Evolutionary conservation across 2,329 filamentous ascomycete genomes (phyloP).

Genomic region (Colletotrichum abscissum): DNA sequence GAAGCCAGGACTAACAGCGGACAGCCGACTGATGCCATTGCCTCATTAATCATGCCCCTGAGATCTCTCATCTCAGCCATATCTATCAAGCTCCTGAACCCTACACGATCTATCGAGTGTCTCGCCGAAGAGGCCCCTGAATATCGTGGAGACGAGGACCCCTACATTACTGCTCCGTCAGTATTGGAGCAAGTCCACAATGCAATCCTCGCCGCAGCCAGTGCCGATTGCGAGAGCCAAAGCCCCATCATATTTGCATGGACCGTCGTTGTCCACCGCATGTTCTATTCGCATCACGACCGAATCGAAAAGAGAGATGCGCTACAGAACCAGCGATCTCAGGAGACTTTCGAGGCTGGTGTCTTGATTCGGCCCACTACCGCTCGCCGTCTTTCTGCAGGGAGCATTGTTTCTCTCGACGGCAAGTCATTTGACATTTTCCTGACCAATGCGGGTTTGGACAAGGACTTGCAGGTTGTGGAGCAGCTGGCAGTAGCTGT

Average conservation of each 20-base stretch:
- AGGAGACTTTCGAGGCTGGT: conserved; percentile 66
- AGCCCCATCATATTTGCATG: conserved; percentile 84
- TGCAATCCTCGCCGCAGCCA: conserved; percentile 72
- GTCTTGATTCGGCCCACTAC: conserved; percentile 50
- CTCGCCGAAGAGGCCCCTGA: conserved; percentile 51
- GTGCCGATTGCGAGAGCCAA: conserved; percentile 68
- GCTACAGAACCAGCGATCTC: conserved; percentile 67
- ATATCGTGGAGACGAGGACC: conserved; percentile 47
- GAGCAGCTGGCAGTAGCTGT: conserved; percentile 61
- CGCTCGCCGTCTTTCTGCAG: conserved; percentile 68
- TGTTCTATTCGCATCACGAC: conserved; percentile 72
- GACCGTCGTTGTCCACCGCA: conserved; percentile 78
- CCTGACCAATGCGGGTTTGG: conserved; percentile 59
- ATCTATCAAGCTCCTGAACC: conserved; percentile 78
- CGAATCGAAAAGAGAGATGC: conserved; percentile 71
- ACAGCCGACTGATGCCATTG: conserved; percentile 52
- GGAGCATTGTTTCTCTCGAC: conserved; percentile 72
- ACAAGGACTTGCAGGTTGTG: conserved; percentile 63
- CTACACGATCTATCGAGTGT: conserved; percentile 67
- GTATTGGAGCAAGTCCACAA: conserved; percentile 80
- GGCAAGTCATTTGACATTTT: conserved; percentile 70
- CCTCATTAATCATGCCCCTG: conserved; percentile 69
- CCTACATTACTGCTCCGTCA: conserved; percentile 76
- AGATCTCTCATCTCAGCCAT: conserved; percentile 77
- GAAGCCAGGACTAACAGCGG: background rate